phyloP scores from a whole-genome alignment of 2,329 filamentous ascomycete genomes.

The Sclerotinia trifoliorum region DNA sequence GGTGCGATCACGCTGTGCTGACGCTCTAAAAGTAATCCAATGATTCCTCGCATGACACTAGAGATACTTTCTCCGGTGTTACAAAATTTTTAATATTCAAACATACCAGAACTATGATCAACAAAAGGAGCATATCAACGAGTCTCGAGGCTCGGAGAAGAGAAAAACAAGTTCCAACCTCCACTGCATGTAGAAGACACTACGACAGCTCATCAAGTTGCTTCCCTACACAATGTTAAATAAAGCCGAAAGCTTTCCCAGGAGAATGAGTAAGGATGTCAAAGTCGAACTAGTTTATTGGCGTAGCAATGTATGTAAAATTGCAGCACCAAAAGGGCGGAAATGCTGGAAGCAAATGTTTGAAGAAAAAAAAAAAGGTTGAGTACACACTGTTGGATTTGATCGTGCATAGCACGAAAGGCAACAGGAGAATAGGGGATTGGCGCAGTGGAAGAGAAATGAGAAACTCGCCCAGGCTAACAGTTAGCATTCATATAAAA shows the following conservation, averaged over 20 bases:
- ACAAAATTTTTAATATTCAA: background rate
- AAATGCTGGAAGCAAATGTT: background rate
- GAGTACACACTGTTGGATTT: background rate
- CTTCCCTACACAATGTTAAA: background rate
- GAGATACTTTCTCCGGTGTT: background rate
- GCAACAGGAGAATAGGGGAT: background rate
- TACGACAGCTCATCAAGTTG: background rate
- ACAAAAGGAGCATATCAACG: background rate
- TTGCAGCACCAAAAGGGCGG: too few relatives aligned
- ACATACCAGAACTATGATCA: background rate
- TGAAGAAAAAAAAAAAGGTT: background rate
- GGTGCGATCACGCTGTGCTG: background rate
- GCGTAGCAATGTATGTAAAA: background rate
- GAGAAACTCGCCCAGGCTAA: background rate
- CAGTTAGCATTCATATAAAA: background rate
- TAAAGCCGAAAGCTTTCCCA: background rate
- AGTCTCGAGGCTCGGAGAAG: background rate
- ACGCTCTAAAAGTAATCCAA: background rate
- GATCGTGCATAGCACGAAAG: background rate
- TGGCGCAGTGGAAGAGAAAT: background rate
- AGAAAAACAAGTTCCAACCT: background rate
- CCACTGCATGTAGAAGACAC: background rate
- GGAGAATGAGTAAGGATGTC: background rate
- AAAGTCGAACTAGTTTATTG: background rate
- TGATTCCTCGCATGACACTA: background rate